A percentile compares a stretch with the other conserved stretches of the same genome.
phyloP scores from a whole-genome alignment of 495 filamentous ascomycete species.

The Aspergillus avenaceus region DNA sequence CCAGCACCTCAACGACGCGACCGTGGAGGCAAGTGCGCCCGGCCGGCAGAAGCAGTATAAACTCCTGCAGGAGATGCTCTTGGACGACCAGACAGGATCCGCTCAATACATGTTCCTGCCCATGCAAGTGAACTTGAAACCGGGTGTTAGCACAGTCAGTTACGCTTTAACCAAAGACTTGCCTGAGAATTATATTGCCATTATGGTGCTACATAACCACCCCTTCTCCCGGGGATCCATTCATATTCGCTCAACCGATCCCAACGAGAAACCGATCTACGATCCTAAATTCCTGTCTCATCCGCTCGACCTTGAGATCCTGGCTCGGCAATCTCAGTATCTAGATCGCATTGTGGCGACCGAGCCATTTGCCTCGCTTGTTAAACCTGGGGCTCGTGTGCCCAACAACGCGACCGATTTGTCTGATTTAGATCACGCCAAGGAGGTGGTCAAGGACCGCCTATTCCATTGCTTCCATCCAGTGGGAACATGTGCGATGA shows the following conservation, averaged over 20 bases:
- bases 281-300: constrained; percentile 25
- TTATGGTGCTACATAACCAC: constrained; percentile 13
- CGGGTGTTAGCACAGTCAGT: constrained; percentile 26
- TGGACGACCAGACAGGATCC: constrained; percentile 15
- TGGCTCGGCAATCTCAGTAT: constrained; percentile 42
- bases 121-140: constrained; percentile 26
- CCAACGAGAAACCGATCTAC: constrained; percentile 14
- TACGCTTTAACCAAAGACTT: constrained; percentile 22
- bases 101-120: constrained; percentile 40
- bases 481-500: constrained; percentile 30
- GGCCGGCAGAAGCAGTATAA: constrained; percentile 15
- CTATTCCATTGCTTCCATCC: constrained; percentile 21
- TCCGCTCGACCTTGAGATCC: constrained; percentile 33
- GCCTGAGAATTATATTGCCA: constrained; percentile 14
- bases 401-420: constrained; percentile 9
- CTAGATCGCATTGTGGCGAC: constrained; percentile 35
- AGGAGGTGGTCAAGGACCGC: constrained; percentile 16
- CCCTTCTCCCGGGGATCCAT: constrained; percentile 20
- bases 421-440: constrained; percentile 15
- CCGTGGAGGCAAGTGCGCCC: constrained; percentile 8
- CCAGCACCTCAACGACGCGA: constrained; percentile 17
- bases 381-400: constrained; percentile 15
- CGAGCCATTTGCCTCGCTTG: constrained; percentile 25
- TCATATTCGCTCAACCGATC: constrained; percentile 16
- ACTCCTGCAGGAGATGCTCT: constrained; percentile 29